Evolutionary conservation across 2,329 filamentous ascomycete genomes (phyloP), one percentile per base, ranked within the genome.

Genomic region (Fusarium mundagurra): DNA sequence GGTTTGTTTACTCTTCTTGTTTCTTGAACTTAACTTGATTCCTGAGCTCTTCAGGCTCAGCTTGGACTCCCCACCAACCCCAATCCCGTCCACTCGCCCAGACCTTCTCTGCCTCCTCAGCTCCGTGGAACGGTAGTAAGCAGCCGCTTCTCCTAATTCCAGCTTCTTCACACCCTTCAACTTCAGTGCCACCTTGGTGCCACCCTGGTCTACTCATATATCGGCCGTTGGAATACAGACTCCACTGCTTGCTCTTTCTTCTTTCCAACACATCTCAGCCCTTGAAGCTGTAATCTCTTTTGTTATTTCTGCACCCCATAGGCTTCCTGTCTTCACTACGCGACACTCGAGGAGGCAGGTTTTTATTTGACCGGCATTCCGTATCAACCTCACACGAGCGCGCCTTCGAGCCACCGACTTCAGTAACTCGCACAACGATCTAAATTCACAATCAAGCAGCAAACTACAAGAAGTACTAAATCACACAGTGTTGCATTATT

Each of bases 191-290:
- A 74, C 71, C 60, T 58, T 20, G 57, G 72, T 74, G 58, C 60
- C 61, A 70, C 58, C 68, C 68, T 73, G 48, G 72, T 66, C 68
- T 61, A 33, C 44, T 64, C 68, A 69, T 75, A 75, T 69, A 74
- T 62, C 61, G 48, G 50, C 54, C 57, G 43, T 75, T 75, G 57
- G 72, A 57, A 63, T 58, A 75, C 61, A 22, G 39, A 55, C 64
- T 73, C 57, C 68, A 74, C 51, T 41, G 60, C 51, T 48, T 51
- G 39, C 50, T 62, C 71, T 71, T 59, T 71, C 45, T 62, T 60
- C 65, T 38, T 64, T 54, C 47, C 67, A 53, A 27, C 43, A 45
- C 43, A 27, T 48, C 29, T 39, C 38, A 39, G 38, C 38, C 20
- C 12, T 34, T 45, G 33, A 43, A 61, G 41, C 67, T 51, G 41